A percentile compares a stretch with the other conserved stretches of the same genome.
Evolutionary conservation across 106 monocot genomes (phyloP).

Genomic region (Apostasia ramifera): DNA sequence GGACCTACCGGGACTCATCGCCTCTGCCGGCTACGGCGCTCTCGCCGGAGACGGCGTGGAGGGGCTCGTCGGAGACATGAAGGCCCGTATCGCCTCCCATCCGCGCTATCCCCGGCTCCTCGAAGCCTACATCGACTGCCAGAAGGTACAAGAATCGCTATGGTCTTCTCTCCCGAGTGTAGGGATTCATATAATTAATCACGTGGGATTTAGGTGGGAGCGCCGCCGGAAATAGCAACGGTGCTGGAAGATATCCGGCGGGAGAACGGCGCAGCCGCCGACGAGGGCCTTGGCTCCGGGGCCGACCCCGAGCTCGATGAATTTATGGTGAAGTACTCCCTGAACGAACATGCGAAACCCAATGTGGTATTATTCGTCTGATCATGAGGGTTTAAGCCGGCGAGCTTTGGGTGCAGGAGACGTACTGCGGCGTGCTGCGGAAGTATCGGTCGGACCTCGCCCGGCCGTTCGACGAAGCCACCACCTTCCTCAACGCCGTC

Average conservation of each 20-base stretch:
- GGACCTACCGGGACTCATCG: slow-evolving; percentile 19
- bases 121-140: slow-evolving; percentile 59
- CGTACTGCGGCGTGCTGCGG: slow-evolving; percentile 32
- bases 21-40: slow-evolving; percentile 1
- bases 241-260: slow-evolving; percentile 38
- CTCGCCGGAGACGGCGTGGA: background rate
- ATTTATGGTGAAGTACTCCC: slow-evolving; percentile 26
- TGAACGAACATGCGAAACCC: too few species aligned
- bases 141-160: slow-evolving; percentile 23
- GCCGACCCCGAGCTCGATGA: slow-evolving; percentile 53
- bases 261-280: slow-evolving; percentile 15
- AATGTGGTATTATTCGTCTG: background rate
- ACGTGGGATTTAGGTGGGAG: slow-evolving; percentile 30
- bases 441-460: slow-evolving; percentile 44
- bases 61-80: slow-evolving; percentile 10
- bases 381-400: too few species aligned
- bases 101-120: slow-evolving; percentile 51
- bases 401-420: slow-evolving; percentile 13
- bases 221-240: slow-evolving; percentile 43
- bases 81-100: slow-evolving; percentile 57
- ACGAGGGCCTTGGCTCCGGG: slow-evolving; percentile 2
- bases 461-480: slow-evolving; percentile 46
- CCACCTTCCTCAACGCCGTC: slow-evolving; percentile 31
- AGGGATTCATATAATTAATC: background rate
- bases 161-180: background rate